Base-by-base conservation (phyloP, 2,329 filamentous ascomycete genomes). In the Colletotrichum sp. region DNA sequence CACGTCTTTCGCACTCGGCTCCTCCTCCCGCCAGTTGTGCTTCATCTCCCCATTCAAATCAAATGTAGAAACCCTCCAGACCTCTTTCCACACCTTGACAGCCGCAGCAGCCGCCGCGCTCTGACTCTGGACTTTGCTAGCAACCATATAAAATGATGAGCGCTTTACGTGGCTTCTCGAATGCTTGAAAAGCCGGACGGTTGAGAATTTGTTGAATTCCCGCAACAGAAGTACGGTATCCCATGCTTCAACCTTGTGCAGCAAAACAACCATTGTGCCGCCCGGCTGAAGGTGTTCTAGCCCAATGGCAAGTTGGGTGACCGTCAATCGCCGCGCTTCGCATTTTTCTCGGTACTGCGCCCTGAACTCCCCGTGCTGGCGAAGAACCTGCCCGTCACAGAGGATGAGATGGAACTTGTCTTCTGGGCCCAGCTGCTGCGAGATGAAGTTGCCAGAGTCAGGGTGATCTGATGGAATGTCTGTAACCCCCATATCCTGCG, bases 71-170 rank as follows among this genome's bases (percentile, higher is more conserved):
- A 75, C 48, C 36, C 75, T 82, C 86, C 86, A 91, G 8, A 52
- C 52, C 71, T 22, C 69, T 77, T 87, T 87, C 86, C 87, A 90
- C 6, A 19, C 61, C 5, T 77, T 57, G 3, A 90, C 76, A 0
- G 87, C 85, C 11, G 72, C 36, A 0, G 79, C 4, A 0, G 87
- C 88, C 34, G 82, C 80, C 0, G 78, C 59, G 22, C 77, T 74
- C 5, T 80, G 55, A 7, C 82, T 81, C 57, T 84, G 81, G 0
- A 91, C 81, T 5, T 86, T 78, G 2, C 80, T 85, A 3, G 89
- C 89, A 12, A 91, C 75, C 79, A 91, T 82, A 78, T 92, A 91
- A 77, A 91, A 92, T 0, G 88, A 90, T 0, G 86, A 88, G 6
- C 86, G 81, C 25, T 81, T 87, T 2, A 78, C 79, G 73, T 91